Percentiles rank a stretch among this genome's conserved stretches.
phyloP scores from a whole-genome alignment of 257 asterid genomes.

The Parsonsia alboflavescens region DNA sequence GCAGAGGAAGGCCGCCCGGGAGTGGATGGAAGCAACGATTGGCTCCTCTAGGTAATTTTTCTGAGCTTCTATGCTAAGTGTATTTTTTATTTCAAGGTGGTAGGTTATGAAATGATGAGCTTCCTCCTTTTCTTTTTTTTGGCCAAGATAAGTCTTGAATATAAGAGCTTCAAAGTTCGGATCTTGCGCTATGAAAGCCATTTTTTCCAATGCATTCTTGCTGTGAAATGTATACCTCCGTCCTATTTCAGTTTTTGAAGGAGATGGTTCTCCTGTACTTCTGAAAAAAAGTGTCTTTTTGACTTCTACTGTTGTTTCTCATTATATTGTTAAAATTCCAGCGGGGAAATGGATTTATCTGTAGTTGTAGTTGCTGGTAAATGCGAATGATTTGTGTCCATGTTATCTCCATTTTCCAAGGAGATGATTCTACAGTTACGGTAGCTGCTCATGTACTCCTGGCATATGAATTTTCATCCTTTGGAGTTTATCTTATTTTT shows the following conservation, averaged over 20 bases:
- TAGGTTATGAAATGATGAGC: constrained; percentile 1
- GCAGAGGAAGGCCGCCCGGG: constrained; percentile 88
- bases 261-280: neutral
- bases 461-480: neutral
- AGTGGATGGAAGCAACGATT: constrained; percentile 94
- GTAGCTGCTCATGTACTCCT: neutral
- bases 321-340: no score
- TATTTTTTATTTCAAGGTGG: neutral
- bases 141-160: neutral
- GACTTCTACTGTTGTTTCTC: neutral
- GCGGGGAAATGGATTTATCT: neutral
- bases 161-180: neutral
- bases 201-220: neutral
- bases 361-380: neutral
- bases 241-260: neutral
- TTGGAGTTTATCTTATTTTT: neutral
- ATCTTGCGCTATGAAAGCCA: neutral
- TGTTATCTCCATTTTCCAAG: no score
- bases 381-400: no score
- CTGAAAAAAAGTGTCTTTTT: neutral
- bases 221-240: no score
- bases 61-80: neutral
- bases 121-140: neutral
- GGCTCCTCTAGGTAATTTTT: constrained; percentile 76
- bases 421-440: no score